These are phyloP conservation scores for Ceratocystis harringtonii DNA, from an alignment of 2,329 filamentous ascomycete species.

Conservation along the genomic window DNA sequence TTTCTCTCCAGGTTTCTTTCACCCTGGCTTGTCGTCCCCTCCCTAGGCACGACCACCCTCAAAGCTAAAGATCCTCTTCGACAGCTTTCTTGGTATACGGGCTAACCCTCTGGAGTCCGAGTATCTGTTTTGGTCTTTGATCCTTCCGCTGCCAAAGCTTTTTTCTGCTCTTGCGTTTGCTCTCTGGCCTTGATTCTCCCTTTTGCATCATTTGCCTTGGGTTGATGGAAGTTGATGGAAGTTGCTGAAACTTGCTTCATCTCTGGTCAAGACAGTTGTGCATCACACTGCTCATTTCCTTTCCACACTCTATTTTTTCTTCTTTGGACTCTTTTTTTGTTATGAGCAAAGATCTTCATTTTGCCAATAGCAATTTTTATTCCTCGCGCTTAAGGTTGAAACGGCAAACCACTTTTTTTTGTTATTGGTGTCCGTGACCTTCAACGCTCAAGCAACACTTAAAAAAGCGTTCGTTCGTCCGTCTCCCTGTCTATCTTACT, in stretches of 20 bases:
- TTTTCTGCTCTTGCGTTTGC: neutral
- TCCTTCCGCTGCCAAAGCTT: constrained; percentile 2
- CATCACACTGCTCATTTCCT: neutral
- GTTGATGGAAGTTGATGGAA: neutral
- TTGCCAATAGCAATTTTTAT: neutral
- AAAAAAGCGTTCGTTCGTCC: neutral
- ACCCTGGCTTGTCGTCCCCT: neutral
- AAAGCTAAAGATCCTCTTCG: neutral
- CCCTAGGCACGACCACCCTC: neutral
- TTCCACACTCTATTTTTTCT: neutral
- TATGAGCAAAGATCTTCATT: neutral
- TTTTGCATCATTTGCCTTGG: neutral
- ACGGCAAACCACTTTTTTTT: neutral
- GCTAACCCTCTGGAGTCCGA: constrained; percentile 4
- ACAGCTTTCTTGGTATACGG: neutral
- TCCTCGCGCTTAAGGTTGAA: neutral
- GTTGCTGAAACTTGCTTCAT: constrained; percentile 6
- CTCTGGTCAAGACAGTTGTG: neutral
- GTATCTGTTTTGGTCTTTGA: constrained; percentile 4
- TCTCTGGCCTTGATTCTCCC: neutral
- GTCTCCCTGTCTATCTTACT: neutral
- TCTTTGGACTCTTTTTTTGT: neutral
- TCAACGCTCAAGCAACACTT: neutral
- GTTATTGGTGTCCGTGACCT: neutral
- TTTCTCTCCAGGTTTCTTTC: neutral